Percentiles rank a stretch among this genome's conserved stretches.
Conservation (phyloP, 1,284 basidiomycete species). For the Moniliophthora roreri region DNA sequence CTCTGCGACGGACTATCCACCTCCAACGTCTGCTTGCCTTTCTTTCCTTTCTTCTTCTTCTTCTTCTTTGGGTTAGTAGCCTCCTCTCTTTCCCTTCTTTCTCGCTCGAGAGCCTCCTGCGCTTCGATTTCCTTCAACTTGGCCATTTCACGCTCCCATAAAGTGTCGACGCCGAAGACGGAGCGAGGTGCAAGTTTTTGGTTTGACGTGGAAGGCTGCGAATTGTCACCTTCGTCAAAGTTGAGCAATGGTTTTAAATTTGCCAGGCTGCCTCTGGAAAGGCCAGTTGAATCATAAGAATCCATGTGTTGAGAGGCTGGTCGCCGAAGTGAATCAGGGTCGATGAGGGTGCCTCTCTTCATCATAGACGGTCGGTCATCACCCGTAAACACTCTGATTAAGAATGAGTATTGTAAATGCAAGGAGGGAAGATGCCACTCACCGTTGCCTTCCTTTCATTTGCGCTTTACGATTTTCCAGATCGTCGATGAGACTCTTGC, state of each 20-base stretch:
- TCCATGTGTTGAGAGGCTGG: slow-evolving; percentile 45
- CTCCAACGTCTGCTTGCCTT: slow-evolving; percentile 39
- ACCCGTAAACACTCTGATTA: slow-evolving; percentile 62
- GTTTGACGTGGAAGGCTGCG: slow-evolving; percentile 24
- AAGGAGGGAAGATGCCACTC: slow-evolving; percentile 20
- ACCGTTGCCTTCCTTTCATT: slow-evolving; percentile 78
- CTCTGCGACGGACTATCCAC: slow-evolving; percentile 7
- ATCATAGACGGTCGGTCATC: slow-evolving; percentile 85
- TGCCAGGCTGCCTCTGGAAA: slow-evolving; percentile 47
- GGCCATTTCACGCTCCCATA: slow-evolving; percentile 78
- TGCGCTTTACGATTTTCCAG: slow-evolving; percentile 71
- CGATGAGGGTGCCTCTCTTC: slow-evolving; percentile 75
- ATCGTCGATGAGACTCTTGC: slow-evolving; percentile 79
- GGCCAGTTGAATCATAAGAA: slow-evolving; percentile 27
- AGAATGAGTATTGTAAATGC: slow-evolving; percentile 11
- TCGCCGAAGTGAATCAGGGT: slow-evolving; percentile 59
- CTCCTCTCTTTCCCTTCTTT: slow-evolving; percentile 41
- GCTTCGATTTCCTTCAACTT: slow-evolving; percentile 74
- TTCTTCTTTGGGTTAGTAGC: slow-evolving; percentile 41
- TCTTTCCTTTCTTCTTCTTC: slow-evolving; percentile 45
- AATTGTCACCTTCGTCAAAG: slow-evolving; percentile 52
- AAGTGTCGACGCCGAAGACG: slow-evolving; percentile 80
- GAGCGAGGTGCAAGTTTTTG: slow-evolving; percentile 49
- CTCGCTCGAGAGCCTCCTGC: slow-evolving; percentile 49
- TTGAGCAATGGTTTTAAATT: slow-evolving; percentile 59